Conservation (phyloP, 2,329 filamentous ascomycete genomes). For the Fonsecaea erecta region DNA sequence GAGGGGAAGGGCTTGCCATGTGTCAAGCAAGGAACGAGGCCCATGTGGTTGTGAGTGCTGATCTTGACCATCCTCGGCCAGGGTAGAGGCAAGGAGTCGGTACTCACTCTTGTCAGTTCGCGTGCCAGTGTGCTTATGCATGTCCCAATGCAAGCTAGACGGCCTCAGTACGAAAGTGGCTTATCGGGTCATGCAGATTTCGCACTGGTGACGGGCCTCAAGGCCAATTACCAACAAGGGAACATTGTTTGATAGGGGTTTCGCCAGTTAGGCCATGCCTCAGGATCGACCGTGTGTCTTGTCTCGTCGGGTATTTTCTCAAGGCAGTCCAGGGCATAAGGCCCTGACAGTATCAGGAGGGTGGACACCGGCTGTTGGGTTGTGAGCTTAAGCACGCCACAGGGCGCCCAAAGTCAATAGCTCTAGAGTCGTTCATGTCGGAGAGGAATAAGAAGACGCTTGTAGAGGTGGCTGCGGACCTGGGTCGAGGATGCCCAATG, state of each 20-base stretch:
- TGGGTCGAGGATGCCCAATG: neutral
- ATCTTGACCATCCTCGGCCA: constrained; percentile 18
- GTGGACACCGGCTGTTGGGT: neutral
- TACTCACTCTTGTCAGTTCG: neutral
- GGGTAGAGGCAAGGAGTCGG: constrained; percentile 17
- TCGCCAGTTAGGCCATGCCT: neutral
- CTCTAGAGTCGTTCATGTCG: neutral
- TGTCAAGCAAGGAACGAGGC: constrained; percentile 14
- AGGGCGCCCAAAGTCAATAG: constrained; percentile 8
- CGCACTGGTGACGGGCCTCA: neutral
- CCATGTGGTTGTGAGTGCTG: constrained; percentile 22
- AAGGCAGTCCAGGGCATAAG: neutral
- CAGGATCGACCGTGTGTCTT: neutral
- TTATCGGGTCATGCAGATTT: neutral
- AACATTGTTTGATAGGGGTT: neutral
- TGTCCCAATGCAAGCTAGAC: constrained; percentile 10
- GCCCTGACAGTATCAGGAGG: constrained; percentile 4
- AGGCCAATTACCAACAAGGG: neutral
- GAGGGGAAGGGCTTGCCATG: constrained; percentile 19
- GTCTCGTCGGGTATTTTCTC: neutral
- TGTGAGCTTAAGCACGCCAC: constrained; percentile 22
- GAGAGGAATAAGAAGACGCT: neutral
- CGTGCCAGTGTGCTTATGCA: constrained; percentile 8
- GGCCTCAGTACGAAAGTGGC: neutral
- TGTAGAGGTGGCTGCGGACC: constrained; percentile 13